Conservation (phyloP, 441 rosid species). For the Hura crepitans region DNA sequence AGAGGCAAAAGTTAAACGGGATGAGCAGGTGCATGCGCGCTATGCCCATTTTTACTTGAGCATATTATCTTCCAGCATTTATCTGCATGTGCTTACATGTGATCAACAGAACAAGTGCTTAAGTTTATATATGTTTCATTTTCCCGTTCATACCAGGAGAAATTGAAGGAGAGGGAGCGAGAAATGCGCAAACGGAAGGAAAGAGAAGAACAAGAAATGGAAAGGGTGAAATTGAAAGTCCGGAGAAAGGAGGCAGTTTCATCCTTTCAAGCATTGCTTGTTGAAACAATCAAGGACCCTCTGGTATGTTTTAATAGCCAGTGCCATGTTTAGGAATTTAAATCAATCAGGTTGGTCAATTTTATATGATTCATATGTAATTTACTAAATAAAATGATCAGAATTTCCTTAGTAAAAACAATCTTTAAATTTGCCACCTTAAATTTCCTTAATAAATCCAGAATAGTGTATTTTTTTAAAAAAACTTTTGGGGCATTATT, state of each 20-base stretch:
- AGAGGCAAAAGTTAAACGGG: slow-evolving; percentile 64
- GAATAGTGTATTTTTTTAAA: too few species aligned
- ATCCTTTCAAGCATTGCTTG: slow-evolving; percentile 91
- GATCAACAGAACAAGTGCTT: neutral
- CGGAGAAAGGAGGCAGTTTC: slow-evolving; percentile 82
- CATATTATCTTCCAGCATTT: neutral
- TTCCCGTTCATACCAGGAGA: slow-evolving; percentile 49
- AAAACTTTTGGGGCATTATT: too few species aligned
- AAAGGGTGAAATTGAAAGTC: slow-evolving; percentile 79
- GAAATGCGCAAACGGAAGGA: slow-evolving; percentile 90
- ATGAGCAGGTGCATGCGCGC: slow-evolving; percentile 63
- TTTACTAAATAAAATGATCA: too few species aligned
- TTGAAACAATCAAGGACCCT: slow-evolving; percentile 89
- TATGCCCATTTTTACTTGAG: neutral
- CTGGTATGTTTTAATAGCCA: slow-evolving; percentile 46
- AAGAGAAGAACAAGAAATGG: slow-evolving; percentile 96
- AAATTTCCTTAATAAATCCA: too few species aligned
- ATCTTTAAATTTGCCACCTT: too few species aligned
- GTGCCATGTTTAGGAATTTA: too few species aligned
- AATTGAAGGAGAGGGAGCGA: slow-evolving; percentile 82
- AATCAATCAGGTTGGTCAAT: too few species aligned
- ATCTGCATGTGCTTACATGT: neutral
- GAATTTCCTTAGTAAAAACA: too few species aligned
- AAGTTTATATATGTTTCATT: slow-evolving; percentile 3
- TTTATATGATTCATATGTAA: too few species aligned